Evolutionary conservation across 2,329 filamentous ascomycete genomes (phyloP).

Genomic region (Cordyceps cicadae): DNA sequence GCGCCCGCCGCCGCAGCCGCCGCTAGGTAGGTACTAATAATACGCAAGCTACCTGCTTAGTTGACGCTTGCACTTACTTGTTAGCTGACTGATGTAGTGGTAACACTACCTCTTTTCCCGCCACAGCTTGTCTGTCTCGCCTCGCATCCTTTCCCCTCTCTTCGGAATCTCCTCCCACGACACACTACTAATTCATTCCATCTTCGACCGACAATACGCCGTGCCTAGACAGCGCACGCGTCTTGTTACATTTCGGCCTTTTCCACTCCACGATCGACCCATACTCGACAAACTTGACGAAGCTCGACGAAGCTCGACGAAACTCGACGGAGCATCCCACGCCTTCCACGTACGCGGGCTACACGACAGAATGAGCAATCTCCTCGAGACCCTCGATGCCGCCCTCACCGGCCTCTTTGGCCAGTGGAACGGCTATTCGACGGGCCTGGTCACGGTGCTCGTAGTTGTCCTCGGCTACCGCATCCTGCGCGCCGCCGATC

Average conservation of each 20-base stretch:
- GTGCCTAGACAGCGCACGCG: neutral
- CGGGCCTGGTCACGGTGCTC: constrained; percentile 56
- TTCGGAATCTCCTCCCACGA: neutral
- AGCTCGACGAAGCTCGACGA: neutral
- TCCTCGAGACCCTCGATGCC: constrained; percentile 59
- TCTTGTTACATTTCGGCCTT: neutral
- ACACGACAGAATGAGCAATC: constrained; percentile 27
- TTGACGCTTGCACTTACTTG: too few species aligned
- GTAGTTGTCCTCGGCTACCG: constrained; percentile 62
- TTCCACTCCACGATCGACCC: neutral
- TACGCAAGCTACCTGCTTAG: too few species aligned
- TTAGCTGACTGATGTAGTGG: too few species aligned
- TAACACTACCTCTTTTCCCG: neutral
- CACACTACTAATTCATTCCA: neutral
- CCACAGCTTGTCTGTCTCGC: neutral
- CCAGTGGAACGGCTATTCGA: constrained; percentile 78
- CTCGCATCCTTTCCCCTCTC: neutral
- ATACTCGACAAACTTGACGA: neutral
- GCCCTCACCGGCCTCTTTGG: constrained; percentile 60
- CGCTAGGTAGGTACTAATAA: too few species aligned
- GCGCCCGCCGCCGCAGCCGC: neutral
- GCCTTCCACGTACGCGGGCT: neutral
- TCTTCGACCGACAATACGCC: neutral
- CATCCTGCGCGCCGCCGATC: constrained; percentile 63
- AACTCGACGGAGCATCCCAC: neutral